These are phyloP conservation scores for Bauhinia variegata DNA, from an alignment of 306 rosid genomes.

Conservation along the genomic window DNA sequence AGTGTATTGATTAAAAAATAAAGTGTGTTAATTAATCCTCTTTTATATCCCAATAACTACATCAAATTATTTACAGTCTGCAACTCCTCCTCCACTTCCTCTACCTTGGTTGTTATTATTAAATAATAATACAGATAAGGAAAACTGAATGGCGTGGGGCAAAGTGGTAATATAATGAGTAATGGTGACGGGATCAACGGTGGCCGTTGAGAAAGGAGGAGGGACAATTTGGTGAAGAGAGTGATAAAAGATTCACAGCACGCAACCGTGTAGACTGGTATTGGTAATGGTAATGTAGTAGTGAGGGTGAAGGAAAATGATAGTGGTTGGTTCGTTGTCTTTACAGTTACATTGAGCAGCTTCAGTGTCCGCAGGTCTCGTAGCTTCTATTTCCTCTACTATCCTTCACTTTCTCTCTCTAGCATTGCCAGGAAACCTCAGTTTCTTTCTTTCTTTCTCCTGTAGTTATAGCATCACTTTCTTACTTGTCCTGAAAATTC, in stretches of 20 bases:
- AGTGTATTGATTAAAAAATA: too few species aligned
- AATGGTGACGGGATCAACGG: neutral
- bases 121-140: neutral
- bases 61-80: too few species aligned
- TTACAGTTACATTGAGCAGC: conserved; percentile 45
- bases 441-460: conserved; percentile 10
- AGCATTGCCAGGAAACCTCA: conserved; percentile 22
- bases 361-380: conserved; percentile 24
- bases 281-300: too few species aligned
- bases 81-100: neutral
- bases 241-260: conserved; percentile 43
- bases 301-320: conserved; percentile 62
- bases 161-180: conserved; percentile 36
- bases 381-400: conserved; percentile 40
- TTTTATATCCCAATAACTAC: too few species aligned
- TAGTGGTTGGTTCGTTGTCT: conserved; percentile 59
- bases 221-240: conserved; percentile 43
- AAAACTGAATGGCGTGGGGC: neutral
- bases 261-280: conserved; percentile 46
- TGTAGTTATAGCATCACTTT: conserved; percentile 30
- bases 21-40: too few species aligned
- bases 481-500: conserved; percentile 9
- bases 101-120: neutral
- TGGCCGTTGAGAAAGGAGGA: conserved; percentile 32
- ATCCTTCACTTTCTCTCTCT: conserved; percentile 54